Base-by-base conservation (phyloP, 176 grass and related monocot genomes). In the Cenchrus purpureus region DNA sequence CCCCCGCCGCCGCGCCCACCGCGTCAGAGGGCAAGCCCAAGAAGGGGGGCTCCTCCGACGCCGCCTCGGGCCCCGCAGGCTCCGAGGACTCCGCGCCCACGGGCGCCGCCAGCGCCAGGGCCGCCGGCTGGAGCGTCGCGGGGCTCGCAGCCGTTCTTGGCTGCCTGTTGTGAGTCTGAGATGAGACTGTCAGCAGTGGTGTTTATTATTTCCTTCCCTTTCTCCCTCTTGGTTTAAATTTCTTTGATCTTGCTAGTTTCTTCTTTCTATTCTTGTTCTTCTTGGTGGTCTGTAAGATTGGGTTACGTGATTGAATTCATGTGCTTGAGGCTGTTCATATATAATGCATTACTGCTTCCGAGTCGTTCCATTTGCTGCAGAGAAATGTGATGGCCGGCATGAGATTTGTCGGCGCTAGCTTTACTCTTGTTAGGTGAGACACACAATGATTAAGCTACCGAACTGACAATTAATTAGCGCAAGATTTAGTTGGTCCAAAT, bases 1-100 rank as follows among this genome's bases (percentile, higher is more conserved):
- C 93, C 5, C 95, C 95, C 5, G 85, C 95, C 4, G 45, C 92
- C 16, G 82, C 92, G 80, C 90, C 90, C 14, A 12, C 95, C 12
- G 85, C 89, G 1, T 34, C 85, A 4, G 61, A 84, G 60, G 74
- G 63, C 9, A 89, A 91, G 85, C 32, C 81, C 42, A 85, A 86
- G 86, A 97, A 94, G 83, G 85, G 65, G 3, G 49, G 53, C 17
- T 19, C 52, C 32, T 65, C 84, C 0, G 83, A 71, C 1, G 82
- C 86, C 2, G 86, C 89, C 7, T 40, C 85, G 0, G 87, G 73
- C 0, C 88, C 87, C 3, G 74, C 64, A 12, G 83, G 82, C 0
- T 77, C 91, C 5, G 87, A 79, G 11, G 85, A 92, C 28, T n/a
- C 32, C 51, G 29, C 13, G 28, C 40, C 79, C 79, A 49, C 66